Percentiles rank a stretch among this genome's conserved stretches.
phyloP scores from a whole-genome alignment of 2,329 filamentous ascomycete species.

The Teratosphaeria gauchensis region DNA sequence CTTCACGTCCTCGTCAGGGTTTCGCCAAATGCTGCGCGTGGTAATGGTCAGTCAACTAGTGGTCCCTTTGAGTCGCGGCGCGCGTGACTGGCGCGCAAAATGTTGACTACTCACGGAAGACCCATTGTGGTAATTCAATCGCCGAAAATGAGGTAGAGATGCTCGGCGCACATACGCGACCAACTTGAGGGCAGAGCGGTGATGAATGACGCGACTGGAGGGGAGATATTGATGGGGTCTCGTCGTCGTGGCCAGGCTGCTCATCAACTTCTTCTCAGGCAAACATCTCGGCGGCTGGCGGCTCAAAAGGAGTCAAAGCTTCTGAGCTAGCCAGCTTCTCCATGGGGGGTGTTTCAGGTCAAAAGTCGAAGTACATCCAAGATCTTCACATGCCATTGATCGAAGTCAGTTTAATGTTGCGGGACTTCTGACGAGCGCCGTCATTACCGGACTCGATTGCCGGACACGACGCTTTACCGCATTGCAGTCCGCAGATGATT shows the following conservation, averaged over 20 bases:
- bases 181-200: slow-evolving; percentile 4
- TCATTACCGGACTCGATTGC: too few species aligned
- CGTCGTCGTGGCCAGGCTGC: not conserved
- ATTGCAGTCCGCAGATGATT: too few species aligned
- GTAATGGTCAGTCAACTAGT: slow-evolving; percentile 3
- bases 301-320: not conserved
- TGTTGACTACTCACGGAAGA: slow-evolving; percentile 3
- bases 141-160: not conserved
- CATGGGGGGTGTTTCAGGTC: not conserved
- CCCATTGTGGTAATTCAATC: slow-evolving; percentile 1
- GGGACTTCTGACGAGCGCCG: too few species aligned
- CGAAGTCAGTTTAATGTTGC: too few species aligned
- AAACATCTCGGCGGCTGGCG: not conserved
- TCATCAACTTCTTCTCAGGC: not conserved
- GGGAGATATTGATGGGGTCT: slow-evolving; percentile 7
- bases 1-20: slow-evolving; percentile 38
- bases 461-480: too few species aligned
- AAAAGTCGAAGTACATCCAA: not conserved
- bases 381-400: too few species aligned
- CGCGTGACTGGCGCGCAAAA: not conserved
- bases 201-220: slow-evolving; percentile 1
- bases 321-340: not conserved
- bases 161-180: slow-evolving; percentile 2
- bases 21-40: slow-evolving; percentile 42
- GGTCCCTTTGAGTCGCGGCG: not conserved